Evolutionary conservation across 768 basidiomycete species (phyloP).

Genomic region (Kondoa malvinella): DNA sequence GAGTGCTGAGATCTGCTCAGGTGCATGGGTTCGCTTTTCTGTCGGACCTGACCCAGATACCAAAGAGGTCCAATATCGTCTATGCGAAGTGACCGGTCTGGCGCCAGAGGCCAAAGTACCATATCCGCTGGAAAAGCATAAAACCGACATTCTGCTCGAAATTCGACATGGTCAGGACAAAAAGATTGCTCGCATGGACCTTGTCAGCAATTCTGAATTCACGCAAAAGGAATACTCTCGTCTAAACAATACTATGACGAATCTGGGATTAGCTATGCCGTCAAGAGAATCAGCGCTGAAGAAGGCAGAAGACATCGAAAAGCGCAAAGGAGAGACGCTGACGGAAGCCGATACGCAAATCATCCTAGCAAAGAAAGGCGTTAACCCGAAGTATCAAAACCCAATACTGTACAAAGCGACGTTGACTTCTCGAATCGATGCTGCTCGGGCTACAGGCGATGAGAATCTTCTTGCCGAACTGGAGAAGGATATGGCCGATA

Average conservation of each 20-base stretch:
- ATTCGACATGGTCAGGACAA: conserved; percentile 59
- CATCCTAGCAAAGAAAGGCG: conserved; percentile 13
- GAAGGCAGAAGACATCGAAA: conserved; percentile 46
- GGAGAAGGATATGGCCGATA: conserved; percentile 32
- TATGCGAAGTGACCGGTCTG: conserved; percentile 46
- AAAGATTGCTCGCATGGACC: conserved; percentile 57
- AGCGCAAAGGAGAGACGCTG: neutral
- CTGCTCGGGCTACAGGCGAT: neutral
- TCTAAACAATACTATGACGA: conserved; percentile 36
- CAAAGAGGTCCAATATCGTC: conserved; percentile 51
- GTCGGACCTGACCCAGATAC: conserved; percentile 45
- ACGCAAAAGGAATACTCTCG: conserved; percentile 57
- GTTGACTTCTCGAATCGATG: neutral
- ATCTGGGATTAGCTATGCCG: conserved; percentile 49
- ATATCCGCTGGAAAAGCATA: conserved; percentile 19
- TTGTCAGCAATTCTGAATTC: conserved; percentile 60
- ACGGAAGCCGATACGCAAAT: conserved; percentile 10
- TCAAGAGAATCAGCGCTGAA: conserved; percentile 48
- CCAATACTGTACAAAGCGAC: neutral
- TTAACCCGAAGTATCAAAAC: neutral
- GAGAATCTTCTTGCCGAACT: neutral
- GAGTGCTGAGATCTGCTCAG: conserved; percentile 47
- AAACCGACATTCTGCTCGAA: conserved; percentile 45
- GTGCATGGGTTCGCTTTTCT: conserved; percentile 34
- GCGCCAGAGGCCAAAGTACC: neutral